phyloP scores from a whole-genome alignment of 2,329 filamentous ascomycete genomes.

The Scedosporium dehoogii region DNA sequence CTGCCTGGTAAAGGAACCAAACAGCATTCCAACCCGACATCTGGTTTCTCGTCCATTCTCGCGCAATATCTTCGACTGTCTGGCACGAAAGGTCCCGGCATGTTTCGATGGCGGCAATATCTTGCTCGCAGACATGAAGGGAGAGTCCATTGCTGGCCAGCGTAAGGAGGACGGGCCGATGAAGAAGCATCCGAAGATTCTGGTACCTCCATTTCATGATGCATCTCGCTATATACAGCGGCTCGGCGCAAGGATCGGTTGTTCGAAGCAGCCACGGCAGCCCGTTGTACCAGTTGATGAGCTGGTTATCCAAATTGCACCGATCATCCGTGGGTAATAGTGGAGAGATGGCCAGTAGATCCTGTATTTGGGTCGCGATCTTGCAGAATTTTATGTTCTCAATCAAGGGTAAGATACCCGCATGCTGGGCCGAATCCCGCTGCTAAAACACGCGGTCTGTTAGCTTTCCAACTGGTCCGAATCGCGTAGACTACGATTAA shows the following conservation, averaged over 20 bases:
- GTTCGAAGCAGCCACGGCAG: conserved; percentile 57
- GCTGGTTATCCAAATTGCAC: conserved; percentile 53
- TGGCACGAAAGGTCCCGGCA: conserved; percentile 61
- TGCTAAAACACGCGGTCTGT: conserved; percentile 10
- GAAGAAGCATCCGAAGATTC: conserved; percentile 66
- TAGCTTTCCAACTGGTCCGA: neutral
- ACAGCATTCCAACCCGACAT: conserved; percentile 75
- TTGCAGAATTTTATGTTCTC: conserved; percentile 74
- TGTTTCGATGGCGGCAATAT: conserved; percentile 56
- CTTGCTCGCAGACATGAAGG: conserved; percentile 44
- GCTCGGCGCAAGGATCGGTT: conserved; percentile 58
- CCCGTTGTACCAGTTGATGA: conserved; percentile 62
- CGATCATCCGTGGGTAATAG: conserved; percentile 59
- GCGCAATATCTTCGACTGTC: conserved; percentile 62
- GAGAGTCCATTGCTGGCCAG: conserved; percentile 43
- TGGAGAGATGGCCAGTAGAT: conserved; percentile 60
- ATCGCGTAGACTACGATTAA: neutral
- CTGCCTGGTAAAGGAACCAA: conserved; percentile 73
- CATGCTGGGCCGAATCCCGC: conserved; percentile 45
- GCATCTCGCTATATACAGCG: conserved; percentile 58
- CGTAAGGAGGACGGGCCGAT: conserved; percentile 62
- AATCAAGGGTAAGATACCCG: conserved; percentile 59
- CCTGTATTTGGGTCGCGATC: conserved; percentile 68
- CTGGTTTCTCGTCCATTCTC: conserved; percentile 61
- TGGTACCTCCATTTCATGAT: conserved; percentile 79